Conservation (phyloP, 495 filamentous ascomycete genomes). For the Extremus antarcticus region DNA sequence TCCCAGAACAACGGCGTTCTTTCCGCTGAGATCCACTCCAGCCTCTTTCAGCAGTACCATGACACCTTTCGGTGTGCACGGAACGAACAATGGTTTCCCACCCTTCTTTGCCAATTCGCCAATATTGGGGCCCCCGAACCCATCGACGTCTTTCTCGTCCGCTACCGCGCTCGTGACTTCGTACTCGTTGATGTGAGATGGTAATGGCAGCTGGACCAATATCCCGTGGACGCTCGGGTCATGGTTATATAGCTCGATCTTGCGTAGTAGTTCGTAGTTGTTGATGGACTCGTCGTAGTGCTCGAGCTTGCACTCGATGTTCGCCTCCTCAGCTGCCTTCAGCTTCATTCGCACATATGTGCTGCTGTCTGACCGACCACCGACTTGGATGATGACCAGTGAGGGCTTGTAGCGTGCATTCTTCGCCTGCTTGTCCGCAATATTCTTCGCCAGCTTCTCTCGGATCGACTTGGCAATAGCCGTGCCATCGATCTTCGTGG, state of each 20-base stretch:
- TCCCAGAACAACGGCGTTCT: constrained; percentile 89
- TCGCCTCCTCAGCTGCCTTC: constrained; percentile 92
- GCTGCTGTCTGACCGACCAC: constrained; percentile 82
- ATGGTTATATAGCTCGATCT: constrained; percentile 73
- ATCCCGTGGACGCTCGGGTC: constrained; percentile 83
- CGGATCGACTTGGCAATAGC: constrained; percentile 86
- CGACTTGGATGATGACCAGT: constrained; percentile 91
- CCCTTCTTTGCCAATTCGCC: constrained; percentile 93
- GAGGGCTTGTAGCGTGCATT: constrained; percentile 82
- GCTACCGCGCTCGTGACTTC: constrained; percentile 78
- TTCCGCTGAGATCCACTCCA: constrained; percentile 72
- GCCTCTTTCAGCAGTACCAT: constrained; percentile 82
- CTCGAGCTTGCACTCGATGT: constrained; percentile 75
- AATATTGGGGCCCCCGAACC: constrained; percentile 87
- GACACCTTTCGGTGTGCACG: constrained; percentile 93
- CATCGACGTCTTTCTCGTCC: constrained; percentile 94
- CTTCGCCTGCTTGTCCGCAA: constrained; percentile 63
- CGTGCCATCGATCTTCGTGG: constrained; percentile 88
- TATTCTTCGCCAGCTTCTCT: constrained; percentile 63
- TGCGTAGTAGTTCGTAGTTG: constrained; percentile 74
- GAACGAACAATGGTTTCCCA: constrained; percentile 73
- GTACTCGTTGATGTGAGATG: constrained; percentile 79
- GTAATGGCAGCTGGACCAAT: constrained; percentile 84
- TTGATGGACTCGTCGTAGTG: constrained; percentile 71
- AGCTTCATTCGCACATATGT: constrained; percentile 99